Evolutionary conservation across 805 yeast genomes (phyloP), one percentile per base, ranked within the genome.

Genomic region (Clavispora phyllophila): DNA sequence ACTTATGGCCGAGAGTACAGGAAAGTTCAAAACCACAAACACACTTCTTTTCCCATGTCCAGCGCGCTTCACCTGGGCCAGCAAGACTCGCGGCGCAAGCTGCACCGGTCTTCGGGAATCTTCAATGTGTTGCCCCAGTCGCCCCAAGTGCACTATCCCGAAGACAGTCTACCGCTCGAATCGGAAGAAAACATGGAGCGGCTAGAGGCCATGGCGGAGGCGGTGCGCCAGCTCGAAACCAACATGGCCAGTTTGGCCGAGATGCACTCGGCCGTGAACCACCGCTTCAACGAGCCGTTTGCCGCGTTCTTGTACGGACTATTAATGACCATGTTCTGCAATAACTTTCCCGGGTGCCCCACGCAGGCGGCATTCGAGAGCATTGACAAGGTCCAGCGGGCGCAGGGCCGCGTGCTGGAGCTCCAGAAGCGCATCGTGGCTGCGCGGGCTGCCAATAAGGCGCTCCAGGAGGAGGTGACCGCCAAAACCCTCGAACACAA

Each of bases 261-360:
- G 39, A 73, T 83, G 9, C 88, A 87, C 61, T 77, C 80, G 35
- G 76, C 78, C 5, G 62, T 89, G 17, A 71, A 73, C 3, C 66
- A 71, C 23, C 62, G 63, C 20, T 82, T 89, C 61, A 87, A 87
- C 57, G 96, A 88, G 61, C 77, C 87, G 2, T 78, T 89, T 53
- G 81, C 87, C 1, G 70, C 90, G 31, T 81, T 88, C 42, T 58
- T 88, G 40, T 87, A 85, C 55, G 96, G 96, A 1, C 63, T 88
- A 39, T 79, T 84, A 57, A 80, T 87, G 61, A 87, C 89, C 55
- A 90, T 95, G 47, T 88, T 93, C 83, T 86, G 96, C 62, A 84
- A 84, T 22, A 89, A 85, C 55, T 86, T 86, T 53, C 72, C 71
- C 1, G 68, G 66, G 1, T 57, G 66, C 37, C 73, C 73, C 9